These are phyloP conservation scores for Fusarium acutatum DNA, from an alignment of 2,329 filamentous ascomycete species.

Conservation along the genomic window DNA sequence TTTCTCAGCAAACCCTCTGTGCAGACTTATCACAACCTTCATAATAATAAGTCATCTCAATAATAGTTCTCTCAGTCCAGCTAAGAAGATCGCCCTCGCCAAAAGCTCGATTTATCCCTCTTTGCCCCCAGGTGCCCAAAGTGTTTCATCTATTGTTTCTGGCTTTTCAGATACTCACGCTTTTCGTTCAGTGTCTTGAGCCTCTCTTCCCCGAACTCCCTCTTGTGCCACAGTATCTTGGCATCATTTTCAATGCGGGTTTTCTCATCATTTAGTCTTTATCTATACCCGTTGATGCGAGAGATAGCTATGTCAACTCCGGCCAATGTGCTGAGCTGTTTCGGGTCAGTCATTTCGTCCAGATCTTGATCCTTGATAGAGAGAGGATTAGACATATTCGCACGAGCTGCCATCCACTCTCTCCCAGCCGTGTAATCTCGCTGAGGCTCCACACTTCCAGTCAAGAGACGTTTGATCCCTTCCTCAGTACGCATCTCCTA, in stretches of 20 bases:
- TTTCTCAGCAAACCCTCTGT: background rate
- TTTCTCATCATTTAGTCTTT: accelerated
- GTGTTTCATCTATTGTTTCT: background rate
- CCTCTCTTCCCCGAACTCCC: accelerated
- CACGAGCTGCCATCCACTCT: accelerated
- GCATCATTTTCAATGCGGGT: accelerated
- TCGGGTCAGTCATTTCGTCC: background rate
- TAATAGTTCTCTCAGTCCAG: background rate
- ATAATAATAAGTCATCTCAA: background rate
- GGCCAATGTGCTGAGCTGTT: accelerated
- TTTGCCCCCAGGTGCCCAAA: background rate
- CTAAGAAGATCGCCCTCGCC: background rate
- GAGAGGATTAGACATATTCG: background rate
- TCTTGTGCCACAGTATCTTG: accelerated
- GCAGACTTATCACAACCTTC: background rate
- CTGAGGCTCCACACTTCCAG: accelerated
- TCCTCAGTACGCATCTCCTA: background rate
- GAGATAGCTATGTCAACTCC: background rate
- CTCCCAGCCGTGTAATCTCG: accelerated
- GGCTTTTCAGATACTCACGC: background rate
- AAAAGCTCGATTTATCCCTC: accelerated
- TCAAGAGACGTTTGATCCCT: background rate
- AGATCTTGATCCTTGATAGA: background rate
- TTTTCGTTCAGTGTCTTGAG: accelerated
- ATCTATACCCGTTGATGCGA: accelerated